Evolutionary conservation across 1,284 basidiomycete species (phyloP).

Genomic region (Trichosporon faecale): DNA sequence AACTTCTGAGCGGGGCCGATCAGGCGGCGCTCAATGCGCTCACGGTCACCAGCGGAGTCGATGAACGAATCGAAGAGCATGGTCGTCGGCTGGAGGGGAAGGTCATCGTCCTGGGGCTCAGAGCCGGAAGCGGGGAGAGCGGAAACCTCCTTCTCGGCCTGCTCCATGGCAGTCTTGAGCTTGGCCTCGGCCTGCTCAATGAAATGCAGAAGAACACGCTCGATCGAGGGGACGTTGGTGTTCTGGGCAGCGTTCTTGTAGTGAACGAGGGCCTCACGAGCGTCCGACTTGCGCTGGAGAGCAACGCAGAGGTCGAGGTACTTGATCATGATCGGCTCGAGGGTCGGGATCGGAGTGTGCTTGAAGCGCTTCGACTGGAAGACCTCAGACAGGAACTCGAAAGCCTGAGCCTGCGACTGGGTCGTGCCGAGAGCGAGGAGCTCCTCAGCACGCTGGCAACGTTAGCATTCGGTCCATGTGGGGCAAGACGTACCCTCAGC

Average conservation of each 20-base stretch:
- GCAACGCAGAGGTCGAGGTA: constrained; percentile 91
- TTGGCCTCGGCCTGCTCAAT: constrained; percentile 83
- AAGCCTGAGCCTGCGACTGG: constrained; percentile 50
- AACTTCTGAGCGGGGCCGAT: constrained; percentile 98
- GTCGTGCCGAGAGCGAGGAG: constrained; percentile 50
- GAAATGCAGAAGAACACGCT: constrained; percentile 86
- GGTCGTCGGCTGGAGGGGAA: constrained; percentile 48
- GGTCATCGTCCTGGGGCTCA: constrained; percentile 44
- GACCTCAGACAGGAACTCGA: constrained; percentile 52
- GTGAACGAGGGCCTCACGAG: constrained; percentile 86
- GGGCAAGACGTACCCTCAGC: constrained; percentile 45
- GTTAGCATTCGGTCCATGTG: not conserved
- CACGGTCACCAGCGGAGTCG: constrained; percentile 70
- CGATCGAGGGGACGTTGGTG: constrained; percentile 84
- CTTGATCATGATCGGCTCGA: constrained; percentile 90
- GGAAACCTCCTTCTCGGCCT: constrained; percentile 66
- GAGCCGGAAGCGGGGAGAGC: constrained; percentile 68
- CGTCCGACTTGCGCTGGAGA: constrained; percentile 87
- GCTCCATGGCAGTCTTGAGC: constrained; percentile 79
- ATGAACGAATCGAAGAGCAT: constrained; percentile 50
- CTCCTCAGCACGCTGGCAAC: constrained; percentile 50
- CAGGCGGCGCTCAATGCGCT: constrained; percentile 90
- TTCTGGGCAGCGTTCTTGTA: constrained; percentile 97
- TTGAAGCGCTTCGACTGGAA: constrained; percentile 77
- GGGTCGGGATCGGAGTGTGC: constrained; percentile 77